A percentile compares a stretch with the other conserved stretches of the same genome.
Conservation (phyloP, 768 basidiomycete species). For the Cystobasidium ongulense region DNA sequence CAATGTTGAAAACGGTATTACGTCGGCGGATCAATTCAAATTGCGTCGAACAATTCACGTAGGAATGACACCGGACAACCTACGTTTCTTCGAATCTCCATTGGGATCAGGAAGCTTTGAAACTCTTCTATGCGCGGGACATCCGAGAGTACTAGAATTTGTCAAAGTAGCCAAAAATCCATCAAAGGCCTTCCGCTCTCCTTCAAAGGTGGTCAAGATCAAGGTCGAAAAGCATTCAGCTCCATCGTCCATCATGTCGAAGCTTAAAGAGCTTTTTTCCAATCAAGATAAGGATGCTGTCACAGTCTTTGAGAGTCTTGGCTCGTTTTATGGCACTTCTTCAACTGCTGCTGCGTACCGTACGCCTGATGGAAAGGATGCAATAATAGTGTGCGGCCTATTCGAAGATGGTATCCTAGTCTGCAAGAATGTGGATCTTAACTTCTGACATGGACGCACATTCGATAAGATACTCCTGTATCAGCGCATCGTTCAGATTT, state of each 20-base stretch:
- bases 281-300: not conserved
- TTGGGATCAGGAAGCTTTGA: not conserved
- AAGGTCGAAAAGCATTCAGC: not conserved
- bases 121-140: constrained; percentile 5
- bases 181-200: not conserved
- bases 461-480: too few relatives aligned
- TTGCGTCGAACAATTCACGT: constrained; percentile 1
- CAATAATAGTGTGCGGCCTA: constrained; percentile 2
- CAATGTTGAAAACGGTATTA: not conserved
- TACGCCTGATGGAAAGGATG: not conserved
- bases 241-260: not conserved
- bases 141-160: not conserved
- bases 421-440: constrained; percentile 4
- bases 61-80: constrained; percentile 6
- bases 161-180: constrained; percentile 15
- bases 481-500: too few relatives aligned
- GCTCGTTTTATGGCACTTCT: constrained; percentile 10
- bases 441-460: not conserved
- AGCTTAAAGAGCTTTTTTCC: not conserved
- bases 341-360: not conserved
- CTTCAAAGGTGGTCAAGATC: constrained; percentile 13
- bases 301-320: constrained; percentile 15
- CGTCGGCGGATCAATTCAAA: not conserved
- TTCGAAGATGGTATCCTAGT: constrained; percentile 7
- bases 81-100: not conserved